Base-by-base conservation (phyloP, 176 grass and related monocot genomes). In the Carex pumila region DNA sequence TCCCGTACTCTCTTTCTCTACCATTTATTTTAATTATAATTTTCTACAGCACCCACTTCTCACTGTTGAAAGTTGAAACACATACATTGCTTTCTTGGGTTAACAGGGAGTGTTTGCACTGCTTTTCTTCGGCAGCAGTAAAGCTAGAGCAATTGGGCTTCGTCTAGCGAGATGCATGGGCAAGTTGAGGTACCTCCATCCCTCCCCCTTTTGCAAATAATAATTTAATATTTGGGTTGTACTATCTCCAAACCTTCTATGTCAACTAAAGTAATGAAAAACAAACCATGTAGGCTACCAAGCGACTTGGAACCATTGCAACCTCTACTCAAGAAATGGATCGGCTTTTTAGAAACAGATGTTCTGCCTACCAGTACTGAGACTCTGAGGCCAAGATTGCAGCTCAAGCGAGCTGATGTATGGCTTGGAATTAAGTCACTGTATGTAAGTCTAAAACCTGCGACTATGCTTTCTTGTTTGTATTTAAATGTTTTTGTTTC, bases 361-460 rank as follows among this genome's bases (percentile, higher is more conserved):
- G 87, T 86, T 89, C 65, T 88, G 43, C 91, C 91, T 74, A 90
- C 92, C 78, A 89, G 76, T 69, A 82, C 72, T 54, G 89, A 95
- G 61, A 73, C 81, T 82, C 84, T 43, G 25, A 95, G 95, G 61
- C 89, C 91, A 68, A 95, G 95, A 86, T 85, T 93, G 84, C 95
- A 90, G 76, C 95, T 95, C 60, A 88, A 93, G 90, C 87, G 92
- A 83, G 70, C 85, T 0, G 89, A 98, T 83, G 85, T 98, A 86
- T 98, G 95, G 95, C 93, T 94, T 84, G 95, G 95, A 90, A 93
- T 98, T 89, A 98, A 98, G 89, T 92, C 95, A 98, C 72, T 98
- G 95, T 98, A 98, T 91, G 95, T 91, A 87, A 88, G 75, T 93
- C 80, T 87, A 80, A 86, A 64, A 92, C n/a, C 83, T 88, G 56